Evolutionary conservation across 257 asterid genomes (phyloP), one percentile per base, ranked within the genome.

Genomic region (Penstemon davidsonii): DNA sequence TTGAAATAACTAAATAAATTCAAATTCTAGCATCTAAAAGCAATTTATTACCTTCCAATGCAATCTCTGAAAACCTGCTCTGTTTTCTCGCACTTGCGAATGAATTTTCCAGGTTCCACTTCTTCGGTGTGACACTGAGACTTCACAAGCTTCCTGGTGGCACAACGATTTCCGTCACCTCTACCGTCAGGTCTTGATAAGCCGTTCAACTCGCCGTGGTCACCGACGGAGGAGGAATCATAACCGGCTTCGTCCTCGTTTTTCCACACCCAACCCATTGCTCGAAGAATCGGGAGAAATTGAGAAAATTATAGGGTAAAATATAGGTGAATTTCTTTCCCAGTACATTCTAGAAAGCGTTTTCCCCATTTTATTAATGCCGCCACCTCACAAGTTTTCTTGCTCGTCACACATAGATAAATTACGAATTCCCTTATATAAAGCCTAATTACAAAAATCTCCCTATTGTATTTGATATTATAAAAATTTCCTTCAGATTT

Each of bases 61-160:
- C 96, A 88, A 63, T 87, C 93, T 62, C 73, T 89, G 80, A 91
- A 85, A 33, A 83, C 42, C 82, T 85, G 73, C 57, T 88, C 95
- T 3, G 91, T 87, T 67, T 91, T 88, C 81, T 88, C 87, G 70
- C 98, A 90, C 85, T 85, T 92, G 54, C 91, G 86, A 3, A 92
- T 58, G 76, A 86, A 92, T 74, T 80, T 88, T 6, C 98, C 97
- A 38, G 93, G 87, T 77, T 92, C 95, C 15, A 83, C 83, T 72
- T 90, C 95, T 83, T 86, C 90, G 19, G 96, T 88, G 36, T 78
- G 85, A 83, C 98, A 90, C 64, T 82, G 82, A 39, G 94, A 85
- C 61, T 49, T 84, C 55, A 90, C 81, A 53, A 90, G 84, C 83
- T 75, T 92, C 63, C 97, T 80, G 62, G 95, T 85, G 72, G 79